Base-by-base conservation (phyloP, 805 yeast genomes). In the Kregervanrija delftensis region DNA sequence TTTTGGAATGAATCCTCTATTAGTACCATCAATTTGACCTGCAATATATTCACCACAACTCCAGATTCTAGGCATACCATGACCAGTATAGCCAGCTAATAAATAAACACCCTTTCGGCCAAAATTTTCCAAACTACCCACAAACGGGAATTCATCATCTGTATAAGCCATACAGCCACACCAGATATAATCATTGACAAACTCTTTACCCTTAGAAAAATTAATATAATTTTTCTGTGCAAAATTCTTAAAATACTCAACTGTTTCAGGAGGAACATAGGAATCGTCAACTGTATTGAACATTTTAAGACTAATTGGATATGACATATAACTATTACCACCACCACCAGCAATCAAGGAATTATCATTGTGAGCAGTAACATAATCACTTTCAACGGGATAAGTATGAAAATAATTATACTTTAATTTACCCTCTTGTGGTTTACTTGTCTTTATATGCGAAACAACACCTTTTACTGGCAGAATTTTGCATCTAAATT, bases 61-160 rank as follows among this genome's bases (percentile, higher is more conserved):
- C 52, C 63, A 69, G 5, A 72, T 68, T 41, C 77, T 57, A 15
- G 77, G 76, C 76, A 74, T 72, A 28, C 78, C 78, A 54, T 74
- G 78, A 3, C 77, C 78, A 28, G 70, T 65, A 56, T 68, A 74
- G 0, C 78, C 78, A 3, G 76, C 76, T 42, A 63, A 54, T 10
- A 70, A 61, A 46, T 50, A 72, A 14, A 60, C 53, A 43, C 63
- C 59, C 22, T 56, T 52, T 32, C 63, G 56, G 1, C 60, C 61
- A 40, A 41, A 54, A 11, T 31, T 32, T 2, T 56, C 37, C 30
- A 71, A 45, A 39, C 65, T 68, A 16, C 78, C 78, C 13, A 73
- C 74, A 40, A 64, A 62, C 8, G 78, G 78, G 31, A 64, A 50
- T 5, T 49, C 59, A 49, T 71, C 76, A 13, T 59, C 57, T 3